phyloP scores from a whole-genome alignment of 495 filamentous ascomycete species.

The Penicillium crystallinum region DNA sequence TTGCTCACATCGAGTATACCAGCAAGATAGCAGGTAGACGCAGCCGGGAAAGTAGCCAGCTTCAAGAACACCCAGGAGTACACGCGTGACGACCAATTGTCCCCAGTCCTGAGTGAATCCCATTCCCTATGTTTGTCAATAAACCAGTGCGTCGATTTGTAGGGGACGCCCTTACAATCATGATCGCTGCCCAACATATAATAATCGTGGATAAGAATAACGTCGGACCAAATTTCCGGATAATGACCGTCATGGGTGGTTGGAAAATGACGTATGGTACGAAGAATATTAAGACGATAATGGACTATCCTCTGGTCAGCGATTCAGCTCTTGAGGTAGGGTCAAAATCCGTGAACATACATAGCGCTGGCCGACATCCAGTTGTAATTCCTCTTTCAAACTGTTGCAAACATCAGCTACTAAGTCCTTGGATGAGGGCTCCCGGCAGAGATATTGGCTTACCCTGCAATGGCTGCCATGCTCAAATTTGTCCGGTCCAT shows the following conservation, averaged over 20 bases:
- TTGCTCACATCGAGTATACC: slow-evolving; percentile 54
- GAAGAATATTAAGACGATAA: slow-evolving; percentile 62
- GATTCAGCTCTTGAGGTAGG: neutral
- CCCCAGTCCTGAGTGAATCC: slow-evolving; percentile 52
- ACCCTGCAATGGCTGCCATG: slow-evolving; percentile 58
- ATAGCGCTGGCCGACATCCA: slow-evolving; percentile 42
- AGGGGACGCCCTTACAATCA: slow-evolving; percentile 27
- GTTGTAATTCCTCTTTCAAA: slow-evolving; percentile 49
- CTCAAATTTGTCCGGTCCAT: slow-evolving; percentile 68
- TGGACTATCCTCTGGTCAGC: slow-evolving; percentile 31
- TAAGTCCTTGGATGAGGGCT: neutral
- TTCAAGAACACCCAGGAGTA: slow-evolving; percentile 59
- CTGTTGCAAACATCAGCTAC: slow-evolving; percentile 12
- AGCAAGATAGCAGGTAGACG: slow-evolving; percentile 58
- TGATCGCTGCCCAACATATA: slow-evolving; percentile 44
- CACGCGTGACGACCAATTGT: slow-evolving; percentile 48
- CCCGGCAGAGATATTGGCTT: slow-evolving; percentile 3
- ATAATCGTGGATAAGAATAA: slow-evolving; percentile 51
- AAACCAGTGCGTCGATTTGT: neutral
- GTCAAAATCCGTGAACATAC: slow-evolving; percentile 6
- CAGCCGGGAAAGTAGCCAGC: slow-evolving; percentile 60
- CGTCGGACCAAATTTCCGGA: slow-evolving; percentile 57
- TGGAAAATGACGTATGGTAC: slow-evolving; percentile 61
- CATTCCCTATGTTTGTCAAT: slow-evolving; percentile 36
- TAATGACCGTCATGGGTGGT: slow-evolving; percentile 52